Evolutionary conservation across 345 rosid species (phyloP).

Genomic region (Litchi chinensis): DNA sequence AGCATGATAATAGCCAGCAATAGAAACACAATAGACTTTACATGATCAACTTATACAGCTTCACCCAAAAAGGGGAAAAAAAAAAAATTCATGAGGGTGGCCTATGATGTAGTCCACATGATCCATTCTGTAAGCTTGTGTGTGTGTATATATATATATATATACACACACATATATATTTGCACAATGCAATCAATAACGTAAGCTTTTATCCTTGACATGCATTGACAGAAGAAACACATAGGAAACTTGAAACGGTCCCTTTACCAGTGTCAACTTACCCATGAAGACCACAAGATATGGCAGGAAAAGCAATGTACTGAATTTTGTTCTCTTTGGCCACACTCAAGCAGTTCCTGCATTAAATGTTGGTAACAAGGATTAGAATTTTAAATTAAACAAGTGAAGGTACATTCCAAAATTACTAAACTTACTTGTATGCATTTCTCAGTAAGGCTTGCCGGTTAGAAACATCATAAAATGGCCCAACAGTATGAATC

Average conservation of each 20-base stretch:
- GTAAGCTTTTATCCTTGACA: too few species aligned
- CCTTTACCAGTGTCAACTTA: not conserved
- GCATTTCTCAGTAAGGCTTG: slow-evolving; percentile 51
- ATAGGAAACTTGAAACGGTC: not conserved
- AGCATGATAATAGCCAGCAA: not conserved
- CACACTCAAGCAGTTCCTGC: slow-evolving; percentile 65
- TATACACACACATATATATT: too few species aligned
- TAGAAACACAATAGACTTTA: not conserved
- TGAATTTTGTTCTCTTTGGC: slow-evolving; percentile 68
- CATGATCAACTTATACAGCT: not conserved
- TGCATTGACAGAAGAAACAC: too few species aligned
- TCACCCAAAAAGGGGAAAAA: not conserved
- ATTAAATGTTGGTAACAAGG: slow-evolving; percentile 10
- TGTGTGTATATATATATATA: too few species aligned
- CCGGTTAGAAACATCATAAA: slow-evolving; percentile 54
- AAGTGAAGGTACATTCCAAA: not conserved
- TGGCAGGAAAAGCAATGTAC: slow-evolving; percentile 85
- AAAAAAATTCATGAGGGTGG: not conserved
- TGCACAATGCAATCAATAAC: too few species aligned
- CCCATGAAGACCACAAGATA: not conserved
- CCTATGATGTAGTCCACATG: not conserved
- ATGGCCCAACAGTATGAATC: slow-evolving; percentile 78
- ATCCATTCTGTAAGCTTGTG: too few species aligned
- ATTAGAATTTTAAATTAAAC: slow-evolving; percentile 8
- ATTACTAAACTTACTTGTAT: slow-evolving; percentile 47